These are phyloP conservation scores for Helicocarpus griseus DNA, from an alignment of 2,329 filamentous ascomycete species.

Conservation along the genomic window DNA sequence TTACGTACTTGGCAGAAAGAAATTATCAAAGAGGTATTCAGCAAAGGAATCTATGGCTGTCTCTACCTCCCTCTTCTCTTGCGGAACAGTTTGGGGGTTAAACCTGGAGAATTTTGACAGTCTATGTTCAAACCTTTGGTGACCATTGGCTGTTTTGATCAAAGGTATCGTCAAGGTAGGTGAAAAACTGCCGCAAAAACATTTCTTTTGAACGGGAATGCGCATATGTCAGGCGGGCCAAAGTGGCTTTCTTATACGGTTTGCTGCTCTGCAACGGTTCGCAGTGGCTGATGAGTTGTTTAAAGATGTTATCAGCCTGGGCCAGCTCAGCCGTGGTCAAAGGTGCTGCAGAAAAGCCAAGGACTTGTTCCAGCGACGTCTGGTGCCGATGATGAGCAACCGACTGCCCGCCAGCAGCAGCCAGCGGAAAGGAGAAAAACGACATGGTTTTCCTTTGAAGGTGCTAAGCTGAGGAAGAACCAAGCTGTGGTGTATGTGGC, in stretches of 20 bases:
- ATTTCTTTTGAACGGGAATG: conserved; percentile 10
- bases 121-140: too few relatives aligned
- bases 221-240: conserved; percentile 14
- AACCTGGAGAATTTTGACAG: too few relatives aligned
- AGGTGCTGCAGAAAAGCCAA: too few relatives aligned
- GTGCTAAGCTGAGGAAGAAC: too few relatives aligned
- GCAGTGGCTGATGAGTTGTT: conserved; percentile 10
- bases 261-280: conserved; percentile 11
- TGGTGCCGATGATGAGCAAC: too few relatives aligned
- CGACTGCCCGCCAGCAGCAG: too few relatives aligned
- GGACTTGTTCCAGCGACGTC: not conserved
- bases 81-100: too few relatives aligned
- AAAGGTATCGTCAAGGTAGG: not conserved
- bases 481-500: too few relatives aligned
- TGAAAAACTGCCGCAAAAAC: conserved; percentile 7
- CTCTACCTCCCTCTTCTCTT: not conserved
- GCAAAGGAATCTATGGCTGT: not conserved
- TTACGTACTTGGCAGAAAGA: not conserved
- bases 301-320: conserved; percentile 10
- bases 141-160: too few relatives aligned
- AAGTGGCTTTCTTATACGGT: conserved; percentile 14
- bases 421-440: too few relatives aligned
- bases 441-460: too few relatives aligned
- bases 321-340: conserved; percentile 10
- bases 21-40: not conserved